Evolutionary conservation across 805 yeast genomes (phyloP).

Genomic region (Yamadazyma endophytica): DNA sequence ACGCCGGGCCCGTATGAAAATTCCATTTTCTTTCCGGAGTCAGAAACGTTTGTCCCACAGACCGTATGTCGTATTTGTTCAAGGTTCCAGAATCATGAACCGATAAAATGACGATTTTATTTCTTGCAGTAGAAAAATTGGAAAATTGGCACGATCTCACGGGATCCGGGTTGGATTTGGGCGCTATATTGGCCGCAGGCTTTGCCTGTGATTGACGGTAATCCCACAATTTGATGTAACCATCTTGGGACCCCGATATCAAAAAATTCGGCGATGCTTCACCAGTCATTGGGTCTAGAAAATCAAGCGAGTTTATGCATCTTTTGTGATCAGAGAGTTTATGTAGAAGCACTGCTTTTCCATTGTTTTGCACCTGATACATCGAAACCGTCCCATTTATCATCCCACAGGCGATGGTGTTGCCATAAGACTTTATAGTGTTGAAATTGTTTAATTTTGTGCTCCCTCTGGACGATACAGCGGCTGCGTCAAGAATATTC

Average conservation of each 20-base stretch:
- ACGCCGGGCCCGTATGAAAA: constrained; percentile 90
- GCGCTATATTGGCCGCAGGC: constrained; percentile 45
- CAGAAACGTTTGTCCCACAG: constrained; percentile 9
- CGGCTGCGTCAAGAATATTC: constrained; percentile 23
- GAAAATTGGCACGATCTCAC: constrained; percentile 53
- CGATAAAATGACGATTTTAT: constrained; percentile 52
- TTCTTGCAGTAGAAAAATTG: constrained; percentile 45
- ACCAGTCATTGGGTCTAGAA: constrained; percentile 17
- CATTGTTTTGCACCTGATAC: constrained; percentile 28
- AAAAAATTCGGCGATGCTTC: constrained; percentile 16
- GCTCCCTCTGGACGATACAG: constrained; percentile 10
- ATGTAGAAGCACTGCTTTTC: constrained; percentile 24
- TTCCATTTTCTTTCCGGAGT: constrained; percentile 74
- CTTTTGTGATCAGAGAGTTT: constrained; percentile 38
- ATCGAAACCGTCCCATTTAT: constrained; percentile 32
- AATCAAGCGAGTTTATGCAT: constrained; percentile 39
- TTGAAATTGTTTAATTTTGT: constrained; percentile 31
- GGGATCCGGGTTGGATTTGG: constrained; percentile 66
- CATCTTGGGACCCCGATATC: constrained; percentile 72
- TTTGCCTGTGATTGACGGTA: constrained; percentile 43
- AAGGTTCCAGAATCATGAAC: constrained; percentile 87
- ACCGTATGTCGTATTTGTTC: constrained; percentile 81
- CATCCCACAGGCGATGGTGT: constrained; percentile 37
- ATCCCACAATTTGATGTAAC: constrained; percentile 75
- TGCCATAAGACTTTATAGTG: constrained; percentile 31